Percentiles rank a stretch among this genome's conserved stretches.
Conservation (phyloP, 805 yeast species). For the Candida krabiensis region DNA sequence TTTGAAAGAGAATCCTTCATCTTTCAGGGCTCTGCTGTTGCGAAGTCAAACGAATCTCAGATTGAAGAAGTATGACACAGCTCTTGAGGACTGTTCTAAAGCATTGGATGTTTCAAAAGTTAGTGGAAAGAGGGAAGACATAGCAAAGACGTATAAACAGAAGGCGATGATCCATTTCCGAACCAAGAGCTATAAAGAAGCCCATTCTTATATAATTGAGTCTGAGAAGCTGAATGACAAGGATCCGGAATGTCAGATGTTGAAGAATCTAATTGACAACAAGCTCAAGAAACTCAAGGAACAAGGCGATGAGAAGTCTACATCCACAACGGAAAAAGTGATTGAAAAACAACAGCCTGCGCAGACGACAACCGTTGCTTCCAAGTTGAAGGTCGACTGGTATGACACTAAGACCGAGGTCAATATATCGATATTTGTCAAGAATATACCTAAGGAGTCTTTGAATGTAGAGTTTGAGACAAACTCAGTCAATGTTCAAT, state of each 20-base stretch:
- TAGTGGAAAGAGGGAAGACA: slow-evolving; percentile 45
- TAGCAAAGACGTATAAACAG: slow-evolving; percentile 49
- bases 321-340: background rate
- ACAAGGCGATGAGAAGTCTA: background rate
- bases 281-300: slow-evolving; percentile 18
- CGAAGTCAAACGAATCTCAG: slow-evolving; percentile 52
- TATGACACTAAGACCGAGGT: slow-evolving; percentile 63
- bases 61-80: slow-evolving; percentile 45
- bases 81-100: slow-evolving; percentile 44
- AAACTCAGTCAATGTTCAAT: slow-evolving; percentile 41
- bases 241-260: slow-evolving; percentile 49
- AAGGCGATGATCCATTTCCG: slow-evolving; percentile 48
- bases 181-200: slow-evolving; percentile 39
- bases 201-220: slow-evolving; percentile 41
- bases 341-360: background rate
- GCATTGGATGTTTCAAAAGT: slow-evolving; percentile 45
- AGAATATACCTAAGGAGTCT: slow-evolving; percentile 55
- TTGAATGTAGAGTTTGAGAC: slow-evolving; percentile 40
- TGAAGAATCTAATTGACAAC: slow-evolving; percentile 42
- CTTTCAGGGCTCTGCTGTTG: slow-evolving; percentile 48
- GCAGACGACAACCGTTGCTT: background rate
- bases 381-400: slow-evolving; percentile 56
- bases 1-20: slow-evolving; percentile 41
- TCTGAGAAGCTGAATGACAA: slow-evolving; percentile 43
- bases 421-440: slow-evolving; percentile 70